phyloP scores from a whole-genome alignment of 768 basidiomycete species.

The Hygrophorus russula region DNA sequence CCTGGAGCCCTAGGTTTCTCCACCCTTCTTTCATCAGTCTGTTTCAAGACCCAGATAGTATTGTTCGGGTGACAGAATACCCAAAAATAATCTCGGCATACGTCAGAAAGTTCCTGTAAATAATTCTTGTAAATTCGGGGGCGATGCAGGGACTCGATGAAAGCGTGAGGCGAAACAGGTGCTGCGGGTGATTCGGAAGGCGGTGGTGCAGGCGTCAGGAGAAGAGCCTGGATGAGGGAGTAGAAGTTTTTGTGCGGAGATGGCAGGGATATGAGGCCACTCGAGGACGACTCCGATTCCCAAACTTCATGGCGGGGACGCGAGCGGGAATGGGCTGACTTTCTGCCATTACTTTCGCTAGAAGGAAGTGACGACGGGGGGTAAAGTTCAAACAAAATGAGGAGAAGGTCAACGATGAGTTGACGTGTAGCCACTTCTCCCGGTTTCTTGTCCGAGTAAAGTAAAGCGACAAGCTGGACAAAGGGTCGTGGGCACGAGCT shows the following conservation, averaged over 20 bases:
- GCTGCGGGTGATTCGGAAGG: conserved; percentile 49
- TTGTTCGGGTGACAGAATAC: conserved; percentile 96
- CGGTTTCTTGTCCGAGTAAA: conserved; percentile 97
- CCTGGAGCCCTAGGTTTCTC: conserved; percentile 91
- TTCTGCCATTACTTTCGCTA: conserved; percentile 15
- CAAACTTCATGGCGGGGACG: conserved; percentile 39
- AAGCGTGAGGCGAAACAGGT: conserved; percentile 65
- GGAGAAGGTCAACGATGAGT: conserved; percentile 79
- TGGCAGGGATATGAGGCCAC: conserved; percentile 55
- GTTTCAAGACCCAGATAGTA: conserved; percentile 74
- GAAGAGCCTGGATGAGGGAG: conserved; percentile 60
- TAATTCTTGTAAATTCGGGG: conserved; percentile 75
- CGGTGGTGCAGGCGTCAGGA: conserved; percentile 64
- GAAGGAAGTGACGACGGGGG: conserved; percentile 60
- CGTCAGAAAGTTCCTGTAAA: conserved; percentile 74
- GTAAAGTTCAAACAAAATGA: conserved; percentile 84
- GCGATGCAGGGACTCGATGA: conserved; percentile 61
- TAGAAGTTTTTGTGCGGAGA: conserved; percentile 62
- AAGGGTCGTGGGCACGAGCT: conserved; percentile 84
- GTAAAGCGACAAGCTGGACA: conserved; percentile 65
- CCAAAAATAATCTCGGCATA: conserved; percentile 94
- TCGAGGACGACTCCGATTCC: conserved; percentile 28
- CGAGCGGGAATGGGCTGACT: conserved; percentile 16
- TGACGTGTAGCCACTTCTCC: conserved; percentile 88
- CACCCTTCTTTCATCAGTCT: conserved; percentile 75